phyloP scores from a whole-genome alignment of 1,284 basidiomycete species.

The Cryptococcus floricola region DNA sequence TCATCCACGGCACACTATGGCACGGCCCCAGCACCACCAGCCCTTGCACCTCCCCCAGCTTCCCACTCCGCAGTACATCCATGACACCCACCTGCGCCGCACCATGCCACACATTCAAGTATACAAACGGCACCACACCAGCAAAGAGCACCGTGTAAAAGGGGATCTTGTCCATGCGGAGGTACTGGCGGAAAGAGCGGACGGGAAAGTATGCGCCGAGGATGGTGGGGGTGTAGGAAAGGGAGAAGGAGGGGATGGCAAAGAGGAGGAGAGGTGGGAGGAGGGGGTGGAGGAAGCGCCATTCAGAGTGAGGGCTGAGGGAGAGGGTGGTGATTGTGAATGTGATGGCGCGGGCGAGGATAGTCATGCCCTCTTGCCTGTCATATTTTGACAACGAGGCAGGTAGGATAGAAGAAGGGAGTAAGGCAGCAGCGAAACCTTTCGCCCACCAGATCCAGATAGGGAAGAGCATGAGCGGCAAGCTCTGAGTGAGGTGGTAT shows the following conservation, averaged over 20 bases:
- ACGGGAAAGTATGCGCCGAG: conserved; percentile 11
- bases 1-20: conserved; percentile 94
- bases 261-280: conserved; percentile 81
- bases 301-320: conserved; percentile 85
- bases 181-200: conserved; percentile 35
- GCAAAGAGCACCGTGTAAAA: conserved; percentile 56
- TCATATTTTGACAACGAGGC: conserved; percentile 28
- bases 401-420: conserved; percentile 44
- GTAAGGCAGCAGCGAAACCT: conserved; percentile 48
- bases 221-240: conserved; percentile 50
- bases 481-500: conserved; percentile 81
- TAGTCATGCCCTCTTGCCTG: conserved; percentile 42
- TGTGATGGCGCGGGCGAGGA: conserved; percentile 56
- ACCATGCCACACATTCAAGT: conserved; percentile 68
- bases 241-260: conserved; percentile 66
- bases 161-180: conserved; percentile 37
- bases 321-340: conserved; percentile 75
- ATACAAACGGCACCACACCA: conserved; percentile 59
- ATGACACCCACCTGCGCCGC: conserved; percentile 72
- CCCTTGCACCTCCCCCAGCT: conserved; percentile 42
- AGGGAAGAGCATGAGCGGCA: conserved; percentile 76
- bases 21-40: conserved; percentile 92
- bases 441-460: conserved; percentile 67
- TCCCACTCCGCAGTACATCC: conserved; percentile 38
- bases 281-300: conserved; percentile 90